Base-by-base conservation (phyloP, 352 stramenopile species). In the Elongisporangium senticosum region DNA sequence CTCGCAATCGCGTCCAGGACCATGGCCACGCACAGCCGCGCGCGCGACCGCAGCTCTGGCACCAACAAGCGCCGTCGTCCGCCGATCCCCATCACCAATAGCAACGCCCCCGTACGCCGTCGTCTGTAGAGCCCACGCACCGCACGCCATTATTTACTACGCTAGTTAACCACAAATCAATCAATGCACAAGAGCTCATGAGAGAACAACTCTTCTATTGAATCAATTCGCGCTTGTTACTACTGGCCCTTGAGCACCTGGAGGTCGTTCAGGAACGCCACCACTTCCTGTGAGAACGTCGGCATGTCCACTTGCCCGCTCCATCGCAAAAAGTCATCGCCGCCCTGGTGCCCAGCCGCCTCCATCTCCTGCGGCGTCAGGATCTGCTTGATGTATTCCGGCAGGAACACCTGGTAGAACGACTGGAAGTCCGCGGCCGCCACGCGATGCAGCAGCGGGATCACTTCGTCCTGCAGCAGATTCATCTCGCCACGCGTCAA, bases 401-500 rank as follows among this genome's bases (percentile, higher is more conserved):
- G 64, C 22, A 93, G 55, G 56, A 89, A 90, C 2, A 76, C 62
- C 53, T 89, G 77, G 55, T 88, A 90, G 64, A 93, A 93, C 7
- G 77, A 88, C 24, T 72, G 56, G 58, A 90, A 89, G 59, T 93
- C 77, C n/a, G 86, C 83, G 6, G 71, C 68, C 3, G 81, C 79
- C 17, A 93, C 75, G 26, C 79, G 80, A 55, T 88, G 75, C 33
- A 93, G 69, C 51, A 93, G 50, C 55, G 74, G 68, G 43, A 89
- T 85, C 39, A 86, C 69, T 61, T 93, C 83, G 22, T 93, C 83
- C 40, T 87, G 79, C 20, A 93, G 72, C 48, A 93, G 33, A 51
- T 89, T 90, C 77, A 93, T 81, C 59, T 90, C 81, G 21, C 83
- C 83, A 58, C 77, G 80, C 0, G 78, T 90, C 43, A 93, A 55